Conservation (phyloP, 2,329 filamentous ascomycete species). For the Paramyrothecium roridum region DNA sequence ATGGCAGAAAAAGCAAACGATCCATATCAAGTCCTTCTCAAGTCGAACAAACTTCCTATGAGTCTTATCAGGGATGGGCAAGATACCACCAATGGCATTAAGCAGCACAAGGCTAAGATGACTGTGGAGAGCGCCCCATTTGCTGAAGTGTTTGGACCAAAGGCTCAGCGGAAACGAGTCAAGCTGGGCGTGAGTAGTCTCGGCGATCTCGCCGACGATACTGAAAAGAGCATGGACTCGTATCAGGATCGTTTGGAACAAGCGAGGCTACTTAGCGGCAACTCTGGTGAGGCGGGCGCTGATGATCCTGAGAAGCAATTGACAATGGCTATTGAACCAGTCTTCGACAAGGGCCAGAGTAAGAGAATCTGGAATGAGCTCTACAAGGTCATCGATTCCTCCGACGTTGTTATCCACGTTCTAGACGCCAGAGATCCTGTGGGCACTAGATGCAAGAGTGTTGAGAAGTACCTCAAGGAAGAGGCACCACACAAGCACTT, state of each 20-base stretch:
- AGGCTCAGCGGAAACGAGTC: slow-evolving; percentile 87
- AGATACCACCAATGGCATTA: slow-evolving; percentile 72
- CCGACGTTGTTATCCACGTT: slow-evolving; percentile 94
- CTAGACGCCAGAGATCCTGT: slow-evolving; percentile 85
- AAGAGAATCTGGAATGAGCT: slow-evolving; percentile 98
- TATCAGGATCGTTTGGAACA: slow-evolving; percentile 82
- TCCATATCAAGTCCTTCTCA: slow-evolving; percentile 91
- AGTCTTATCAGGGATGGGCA: slow-evolving; percentile 81
- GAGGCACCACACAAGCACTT: slow-evolving; percentile 97
- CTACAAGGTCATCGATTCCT: slow-evolving; percentile 92
- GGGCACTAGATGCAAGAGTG: slow-evolving; percentile 76
- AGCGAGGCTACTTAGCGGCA: slow-evolving; percentile 71
- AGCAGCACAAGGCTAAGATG: slow-evolving; percentile 93
- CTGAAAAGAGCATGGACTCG: slow-evolving; percentile 73
- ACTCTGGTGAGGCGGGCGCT: slow-evolving; percentile 53
- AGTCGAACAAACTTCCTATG: slow-evolving; percentile 97
- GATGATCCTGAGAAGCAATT: slow-evolving; percentile 36
- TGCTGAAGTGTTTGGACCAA: slow-evolving; percentile 85
- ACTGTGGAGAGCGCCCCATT: slow-evolving; percentile 85
- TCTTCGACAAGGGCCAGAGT: slow-evolving; percentile 92
- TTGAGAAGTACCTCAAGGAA: slow-evolving; percentile 86
- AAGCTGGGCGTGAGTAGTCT: slow-evolving; percentile 84
- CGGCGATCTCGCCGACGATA: slow-evolving; percentile 76
- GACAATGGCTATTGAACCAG: slow-evolving; percentile 71
- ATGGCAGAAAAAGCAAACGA: slow-evolving; percentile 88